Conservation (phyloP, 2,329 filamentous ascomycete genomes). For the Chalaropsis ovoidea region DNA sequence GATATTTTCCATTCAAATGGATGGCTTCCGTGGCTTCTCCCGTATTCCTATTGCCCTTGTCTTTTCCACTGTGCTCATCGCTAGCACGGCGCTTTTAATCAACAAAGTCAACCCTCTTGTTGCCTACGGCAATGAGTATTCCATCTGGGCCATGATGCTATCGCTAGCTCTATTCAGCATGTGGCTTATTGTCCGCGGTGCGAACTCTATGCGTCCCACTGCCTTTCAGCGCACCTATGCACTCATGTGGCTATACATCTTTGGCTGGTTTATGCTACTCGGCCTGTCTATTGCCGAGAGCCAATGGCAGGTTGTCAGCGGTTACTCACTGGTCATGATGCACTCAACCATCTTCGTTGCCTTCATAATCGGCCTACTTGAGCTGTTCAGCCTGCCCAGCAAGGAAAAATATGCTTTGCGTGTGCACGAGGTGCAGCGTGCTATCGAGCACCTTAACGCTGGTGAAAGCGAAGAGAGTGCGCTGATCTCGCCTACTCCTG, state of each 20-base stretch:
- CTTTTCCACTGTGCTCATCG: slow-evolving; percentile 55
- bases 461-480: slow-evolving; percentile 21
- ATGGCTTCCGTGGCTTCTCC: slow-evolving; percentile 73
- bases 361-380: slow-evolving; percentile 63
- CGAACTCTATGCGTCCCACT: slow-evolving; percentile 70
- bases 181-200: slow-evolving; percentile 73
- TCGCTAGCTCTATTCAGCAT: slow-evolving; percentile 69
- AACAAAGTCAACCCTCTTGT: slow-evolving; percentile 81
- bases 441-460: slow-evolving; percentile 16
- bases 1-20: slow-evolving; percentile 52
- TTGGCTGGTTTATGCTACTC: slow-evolving; percentile 65
- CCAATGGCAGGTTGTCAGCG: slow-evolving; percentile 58
- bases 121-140: slow-evolving; percentile 76
- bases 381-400: slow-evolving; percentile 64
- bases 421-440: slow-evolving; percentile 38
- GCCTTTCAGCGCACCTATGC: slow-evolving; percentile 75
- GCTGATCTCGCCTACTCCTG: slow-evolving; percentile 31
- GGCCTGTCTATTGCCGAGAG: slow-evolving; percentile 65
- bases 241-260: slow-evolving; percentile 71
- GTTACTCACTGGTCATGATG: slow-evolving; percentile 74
- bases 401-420: slow-evolving; percentile 60
- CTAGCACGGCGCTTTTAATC: slow-evolving; percentile 64
- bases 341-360: slow-evolving; percentile 66
- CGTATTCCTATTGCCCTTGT: slow-evolving; percentile 68
- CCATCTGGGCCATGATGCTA: slow-evolving; percentile 70